Percentiles rank a stretch among this genome's conserved stretches.
Conservation (phyloP, 1,284 basidiomycete genomes). For the Apiotrichum akiyoshidainum region DNA sequence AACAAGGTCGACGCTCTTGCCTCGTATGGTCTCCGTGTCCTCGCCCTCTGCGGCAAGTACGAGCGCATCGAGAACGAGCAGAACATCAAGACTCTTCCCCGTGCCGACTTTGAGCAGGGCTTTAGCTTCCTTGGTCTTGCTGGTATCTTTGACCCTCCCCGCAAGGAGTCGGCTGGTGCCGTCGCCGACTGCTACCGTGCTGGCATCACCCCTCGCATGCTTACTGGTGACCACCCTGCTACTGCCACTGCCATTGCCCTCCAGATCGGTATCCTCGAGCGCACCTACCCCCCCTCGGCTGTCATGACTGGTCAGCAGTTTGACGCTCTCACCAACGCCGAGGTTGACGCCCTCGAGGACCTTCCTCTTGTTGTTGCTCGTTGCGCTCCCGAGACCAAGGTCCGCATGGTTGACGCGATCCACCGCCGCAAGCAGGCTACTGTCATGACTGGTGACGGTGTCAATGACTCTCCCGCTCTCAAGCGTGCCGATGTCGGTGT, state of each 20-base stretch:
- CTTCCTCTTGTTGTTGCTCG: conserved; percentile 61
- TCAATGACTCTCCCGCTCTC: conserved; percentile 61
- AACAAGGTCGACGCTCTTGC: conserved; percentile 57
- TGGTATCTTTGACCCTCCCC: conserved; percentile 68
- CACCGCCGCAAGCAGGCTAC: conserved; percentile 53
- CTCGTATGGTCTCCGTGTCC: conserved; percentile 58
- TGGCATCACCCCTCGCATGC: conserved; percentile 66
- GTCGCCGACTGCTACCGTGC: conserved; percentile 63
- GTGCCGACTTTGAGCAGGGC: conserved; percentile 60
- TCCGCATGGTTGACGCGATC: conserved; percentile 60
- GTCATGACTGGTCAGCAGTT: conserved; percentile 62
- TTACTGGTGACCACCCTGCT: conserved; percentile 55
- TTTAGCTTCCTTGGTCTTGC: conserved; percentile 63
- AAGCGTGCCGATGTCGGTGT: conserved; percentile 63
- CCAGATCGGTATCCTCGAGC: conserved; percentile 57
- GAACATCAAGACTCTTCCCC: conserved; percentile 38
- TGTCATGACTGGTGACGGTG: conserved; percentile 55
- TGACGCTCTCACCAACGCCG: conserved; percentile 60
- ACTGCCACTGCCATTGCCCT: conserved; percentile 56
- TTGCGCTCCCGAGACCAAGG: conserved; percentile 58
- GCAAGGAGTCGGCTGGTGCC: conserved; percentile 62
- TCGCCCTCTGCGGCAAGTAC: conserved; percentile 52
- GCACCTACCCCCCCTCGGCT: conserved; percentile 43
- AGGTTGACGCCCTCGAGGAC: conserved; percentile 59
- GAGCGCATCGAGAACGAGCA: conserved; percentile 48